Base-by-base conservation (phyloP, 495 filamentous ascomycete species). In the Chaetomium fimeti region DNA sequence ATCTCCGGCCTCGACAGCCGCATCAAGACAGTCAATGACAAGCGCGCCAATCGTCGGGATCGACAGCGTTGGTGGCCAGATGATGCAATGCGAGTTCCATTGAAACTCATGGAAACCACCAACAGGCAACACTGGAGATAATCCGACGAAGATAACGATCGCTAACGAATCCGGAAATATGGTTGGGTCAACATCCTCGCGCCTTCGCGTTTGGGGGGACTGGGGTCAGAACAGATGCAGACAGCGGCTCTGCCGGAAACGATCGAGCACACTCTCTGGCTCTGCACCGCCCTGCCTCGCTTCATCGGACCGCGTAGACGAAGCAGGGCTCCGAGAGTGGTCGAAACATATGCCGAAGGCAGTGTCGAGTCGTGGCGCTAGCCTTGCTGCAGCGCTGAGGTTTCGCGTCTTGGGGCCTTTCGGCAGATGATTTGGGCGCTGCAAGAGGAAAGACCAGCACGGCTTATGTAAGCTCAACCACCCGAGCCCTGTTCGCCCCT, bases 311-410 rank as follows among this genome's bases (percentile, higher is more conserved):
- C 5, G 45, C 45, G n/a, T 12, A 52, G 48, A 36, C n/a, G 32
- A 36, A 32, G 29, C 29, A 32, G 29, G 29, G 29, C 7, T 32
- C 29, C 3, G 29, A 49, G 47, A 49, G 53, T 56, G 53, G 53
- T 56, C 29, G 42, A 60, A 36, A 32, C 57, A 60, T 60, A 43
- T 60, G 57, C 57, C 57, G 57, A 60, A 48, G 27, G 43, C 16
- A 38, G 56, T 27, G 25, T 36, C 48, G 57, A 48, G 57, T 49
- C 42, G 57, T 48, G 42, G 25, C 55, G 38, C 42, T 60, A 48
- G 43, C 27, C 57, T 38, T 28, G 57, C 57, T 60, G 57, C 57
- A 60, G 16, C 22, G 57, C 57, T 60, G 42, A 32, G 27, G 56
- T 45, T 58, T 47, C 40, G 56, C 20, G 15, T 20, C 42, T 60